These are phyloP conservation scores for Striga hermonthica DNA, from an alignment of 305 asterid genomes.

Conservation along the genomic window DNA sequence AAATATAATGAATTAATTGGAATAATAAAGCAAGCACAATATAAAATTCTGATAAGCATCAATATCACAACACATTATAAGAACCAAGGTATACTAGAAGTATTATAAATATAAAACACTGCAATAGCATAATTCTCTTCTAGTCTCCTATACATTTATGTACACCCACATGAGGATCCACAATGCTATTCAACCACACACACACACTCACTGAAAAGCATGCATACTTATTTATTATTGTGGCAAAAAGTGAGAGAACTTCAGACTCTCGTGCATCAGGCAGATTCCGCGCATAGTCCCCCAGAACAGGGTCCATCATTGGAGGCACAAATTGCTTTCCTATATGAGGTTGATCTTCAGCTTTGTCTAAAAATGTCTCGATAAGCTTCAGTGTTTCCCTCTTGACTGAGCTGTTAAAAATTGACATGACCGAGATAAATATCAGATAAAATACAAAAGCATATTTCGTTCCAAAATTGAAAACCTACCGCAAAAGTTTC, in stretches of 20 bases:
- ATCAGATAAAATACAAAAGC: slow-evolving; percentile 11
- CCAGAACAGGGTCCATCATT: slow-evolving; percentile 98
- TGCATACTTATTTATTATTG: slow-evolving; percentile 89
- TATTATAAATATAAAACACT: background rate
- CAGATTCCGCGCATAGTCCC: slow-evolving; percentile 89
- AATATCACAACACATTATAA: too few relatives aligned
- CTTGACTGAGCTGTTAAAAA: slow-evolving; percentile 79
- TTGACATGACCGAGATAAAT: slow-evolving; percentile 21
- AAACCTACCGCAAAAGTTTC: slow-evolving; percentile 81
- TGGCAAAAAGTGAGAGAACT: slow-evolving; percentile 95
- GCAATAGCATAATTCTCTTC: background rate
- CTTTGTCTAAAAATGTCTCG: slow-evolving; percentile 94
- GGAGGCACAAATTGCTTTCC: slow-evolving; percentile 98
- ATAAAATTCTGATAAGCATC: background rate
- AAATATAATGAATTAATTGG: slow-evolving; percentile 19
- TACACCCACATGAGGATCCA: background rate
- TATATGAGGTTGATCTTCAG: slow-evolving; percentile 86
- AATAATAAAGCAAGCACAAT: slow-evolving; percentile 12
- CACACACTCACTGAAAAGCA: slow-evolving; percentile 9
- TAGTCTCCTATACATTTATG: background rate
- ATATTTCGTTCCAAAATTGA: background rate
- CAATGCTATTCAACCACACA: background rate
- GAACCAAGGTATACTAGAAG: slow-evolving; percentile 6
- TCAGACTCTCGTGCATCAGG: slow-evolving; percentile 99
- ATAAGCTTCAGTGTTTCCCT: slow-evolving; percentile 94